phyloP scores from a whole-genome alignment of 495 filamentous ascomycete genomes.

The Thozetella sp. region DNA sequence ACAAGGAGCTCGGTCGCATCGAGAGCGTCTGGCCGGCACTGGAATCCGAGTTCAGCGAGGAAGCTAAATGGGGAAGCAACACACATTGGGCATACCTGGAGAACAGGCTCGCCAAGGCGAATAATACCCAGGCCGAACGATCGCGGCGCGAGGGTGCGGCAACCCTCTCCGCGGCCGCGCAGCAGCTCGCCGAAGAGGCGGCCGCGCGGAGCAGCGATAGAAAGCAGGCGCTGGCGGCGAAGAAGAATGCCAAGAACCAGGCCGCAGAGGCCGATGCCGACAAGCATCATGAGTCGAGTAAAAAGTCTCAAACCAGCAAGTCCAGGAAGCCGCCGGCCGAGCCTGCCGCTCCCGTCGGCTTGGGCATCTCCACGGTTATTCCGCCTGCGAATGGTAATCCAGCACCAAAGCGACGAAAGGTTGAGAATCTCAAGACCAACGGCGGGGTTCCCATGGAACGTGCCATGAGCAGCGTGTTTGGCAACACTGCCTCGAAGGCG shows the following conservation, averaged over 20 bases:
- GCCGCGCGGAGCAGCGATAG: conserved; percentile 77
- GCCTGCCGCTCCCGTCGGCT: conserved; percentile 43
- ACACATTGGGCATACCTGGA: conserved; percentile 97
- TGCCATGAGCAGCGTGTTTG: conserved; percentile 63
- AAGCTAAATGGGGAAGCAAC: conserved; percentile 86
- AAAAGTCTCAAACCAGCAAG: conserved; percentile 63
- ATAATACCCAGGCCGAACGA: conserved; percentile 61
- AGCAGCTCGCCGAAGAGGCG: conserved; percentile 76
- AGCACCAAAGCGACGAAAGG: conserved; percentile 74
- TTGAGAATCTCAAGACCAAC: conserved; percentile 63
- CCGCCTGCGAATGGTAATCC: conserved; percentile 42
- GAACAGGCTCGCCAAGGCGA: conserved; percentile 68
- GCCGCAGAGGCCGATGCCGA: conserved; percentile 49
- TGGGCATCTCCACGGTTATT: conserved; percentile 51
- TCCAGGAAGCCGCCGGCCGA: conserved; percentile 65
- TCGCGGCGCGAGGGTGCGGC: conserved; percentile 77
- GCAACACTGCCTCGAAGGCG: conserved; percentile 47
- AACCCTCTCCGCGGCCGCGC: conserved; percentile 66
- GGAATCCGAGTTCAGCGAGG: conserved; percentile 87
- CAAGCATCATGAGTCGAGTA: conserved; percentile 48
- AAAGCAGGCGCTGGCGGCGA: conserved; percentile 76
- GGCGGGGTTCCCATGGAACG: conserved; percentile 67
- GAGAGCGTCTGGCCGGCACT: conserved; percentile 83
- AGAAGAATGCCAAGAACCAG: conserved; percentile 66
- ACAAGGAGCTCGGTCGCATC: conserved; percentile 81